phyloP scores from a whole-genome alignment of 495 filamentous ascomycete species.

The Aspergillus baeticus region DNA sequence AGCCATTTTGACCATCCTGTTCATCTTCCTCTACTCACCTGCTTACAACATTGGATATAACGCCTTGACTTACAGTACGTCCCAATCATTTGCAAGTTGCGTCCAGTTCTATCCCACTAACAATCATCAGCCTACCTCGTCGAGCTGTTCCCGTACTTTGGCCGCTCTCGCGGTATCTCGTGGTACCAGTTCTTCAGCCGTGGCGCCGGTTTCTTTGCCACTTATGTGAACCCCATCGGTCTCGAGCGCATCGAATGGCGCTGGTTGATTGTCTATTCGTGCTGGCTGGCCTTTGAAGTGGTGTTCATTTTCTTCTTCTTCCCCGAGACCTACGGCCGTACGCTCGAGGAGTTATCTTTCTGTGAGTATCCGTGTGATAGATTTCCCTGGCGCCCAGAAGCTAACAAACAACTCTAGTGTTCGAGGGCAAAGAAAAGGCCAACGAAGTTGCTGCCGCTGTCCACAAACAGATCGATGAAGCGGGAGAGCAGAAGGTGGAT shows the following conservation, averaged over 20 bases:
- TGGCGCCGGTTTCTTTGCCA: constrained; percentile 55
- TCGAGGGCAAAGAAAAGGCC: constrained; percentile 50
- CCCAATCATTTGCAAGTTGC: constrained; percentile 16
- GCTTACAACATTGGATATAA: constrained; percentile 71
- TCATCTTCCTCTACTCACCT: constrained; percentile 62
- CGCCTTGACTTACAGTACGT: constrained; percentile 62
- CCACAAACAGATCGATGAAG: constrained; percentile 36
- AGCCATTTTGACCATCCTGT: constrained; percentile 55
- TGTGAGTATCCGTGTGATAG: constrained; percentile 37
- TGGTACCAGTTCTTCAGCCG: constrained; percentile 63
- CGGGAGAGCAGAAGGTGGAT: constrained; percentile 12
- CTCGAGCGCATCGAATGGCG: constrained; percentile 59
- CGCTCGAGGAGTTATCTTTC: constrained; percentile 64
- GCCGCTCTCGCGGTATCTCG: constrained; percentile 59
- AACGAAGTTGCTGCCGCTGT: constrained; percentile 46
- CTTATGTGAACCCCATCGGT: constrained; percentile 64
- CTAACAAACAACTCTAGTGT: constrained; percentile 38
- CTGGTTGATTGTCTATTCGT: constrained; percentile 62
- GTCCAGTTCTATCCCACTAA: background rate
- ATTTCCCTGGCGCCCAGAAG: background rate
- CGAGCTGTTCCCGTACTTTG: constrained; percentile 63
- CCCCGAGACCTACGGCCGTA: constrained; percentile 61
- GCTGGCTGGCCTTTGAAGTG: constrained; percentile 58
- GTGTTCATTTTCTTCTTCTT: constrained; percentile 62
- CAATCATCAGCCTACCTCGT: constrained; percentile 51